A percentile compares a stretch with the other conserved stretches of the same genome.
Conservation (phyloP, 1,284 basidiomycete species). For the Cerioporus squamosus region DNA sequence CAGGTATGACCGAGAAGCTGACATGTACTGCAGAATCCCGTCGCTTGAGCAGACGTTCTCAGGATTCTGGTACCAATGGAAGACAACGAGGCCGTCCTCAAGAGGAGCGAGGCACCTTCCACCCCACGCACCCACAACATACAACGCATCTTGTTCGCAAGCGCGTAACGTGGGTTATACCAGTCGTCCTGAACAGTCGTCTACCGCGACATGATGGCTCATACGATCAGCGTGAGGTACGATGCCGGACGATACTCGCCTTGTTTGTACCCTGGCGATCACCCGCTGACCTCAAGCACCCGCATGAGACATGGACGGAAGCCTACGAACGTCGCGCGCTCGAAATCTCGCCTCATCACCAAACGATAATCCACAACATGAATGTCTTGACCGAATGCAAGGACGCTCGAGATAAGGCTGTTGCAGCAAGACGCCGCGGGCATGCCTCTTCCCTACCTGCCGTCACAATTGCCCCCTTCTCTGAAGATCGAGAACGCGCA, state of each 20-base stretch:
- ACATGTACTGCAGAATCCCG: neutral
- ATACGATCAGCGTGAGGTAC: neutral
- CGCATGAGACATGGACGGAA: neutral
- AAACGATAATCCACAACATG: constrained; percentile 3
- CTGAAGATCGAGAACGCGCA: no score
- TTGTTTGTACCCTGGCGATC: neutral
- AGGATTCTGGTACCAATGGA: no score
- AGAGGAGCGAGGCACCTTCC: neutral
- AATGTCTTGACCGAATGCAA: constrained; percentile 3
- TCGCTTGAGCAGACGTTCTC: neutral
- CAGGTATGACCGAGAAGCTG: neutral
- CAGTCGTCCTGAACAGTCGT: neutral
- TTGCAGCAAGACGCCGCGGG: neutral
- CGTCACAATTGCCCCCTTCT: neutral
- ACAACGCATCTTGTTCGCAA: neutral
- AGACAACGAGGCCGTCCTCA: neutral
- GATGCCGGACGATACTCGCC: neutral
- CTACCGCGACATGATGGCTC: neutral
- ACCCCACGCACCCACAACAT: neutral
- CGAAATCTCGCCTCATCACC: neutral
- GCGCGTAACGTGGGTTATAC: neutral
- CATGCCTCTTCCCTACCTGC: neutral
- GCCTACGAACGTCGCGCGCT: neutral
- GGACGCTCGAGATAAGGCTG: neutral
- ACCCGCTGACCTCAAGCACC: neutral